Conservation (phyloP, 1,284 basidiomycete genomes). For the Thelephora terrestris region DNA sequence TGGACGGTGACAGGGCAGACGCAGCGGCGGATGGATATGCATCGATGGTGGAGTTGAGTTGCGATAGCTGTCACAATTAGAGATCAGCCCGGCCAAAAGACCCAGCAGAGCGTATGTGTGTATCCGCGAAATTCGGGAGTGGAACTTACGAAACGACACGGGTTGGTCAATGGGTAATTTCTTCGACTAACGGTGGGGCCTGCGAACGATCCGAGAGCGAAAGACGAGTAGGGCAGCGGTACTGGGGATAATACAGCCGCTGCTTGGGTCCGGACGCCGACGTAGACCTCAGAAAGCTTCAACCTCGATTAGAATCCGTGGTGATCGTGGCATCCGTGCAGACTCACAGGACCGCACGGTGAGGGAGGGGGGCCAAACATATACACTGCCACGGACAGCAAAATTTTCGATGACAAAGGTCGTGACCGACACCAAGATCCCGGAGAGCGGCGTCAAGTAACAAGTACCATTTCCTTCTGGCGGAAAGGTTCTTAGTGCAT, state of each 20-base stretch:
- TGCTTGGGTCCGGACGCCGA: conserved; percentile 36
- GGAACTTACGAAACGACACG: conserved; percentile 8
- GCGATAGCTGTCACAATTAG: neutral
- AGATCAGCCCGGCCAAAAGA: neutral
- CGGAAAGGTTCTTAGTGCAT: conserved; percentile 45
- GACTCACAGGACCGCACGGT: conserved; percentile 42
- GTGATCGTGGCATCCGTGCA: conserved; percentile 24
- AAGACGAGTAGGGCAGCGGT: conserved; percentile 22
- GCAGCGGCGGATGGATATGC: conserved; percentile 3
- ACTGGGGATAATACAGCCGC: conserved; percentile 21
- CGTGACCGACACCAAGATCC: conserved; percentile 62
- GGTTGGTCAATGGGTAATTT: neutral
- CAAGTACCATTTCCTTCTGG: conserved; percentile 43
- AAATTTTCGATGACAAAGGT: conserved; percentile 29
- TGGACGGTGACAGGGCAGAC: conserved; percentile 8
- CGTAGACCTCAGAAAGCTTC: conserved; percentile 41
- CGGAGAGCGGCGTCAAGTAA: conserved; percentile 54
- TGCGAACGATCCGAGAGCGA: conserved; percentile 58
- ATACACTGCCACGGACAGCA: conserved; percentile 36
- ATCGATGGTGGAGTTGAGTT: conserved; percentile 10
- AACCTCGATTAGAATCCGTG: neutral
- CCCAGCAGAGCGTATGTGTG: neutral
- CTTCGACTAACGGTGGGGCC: conserved; percentile 39
- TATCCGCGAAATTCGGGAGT: neutral
- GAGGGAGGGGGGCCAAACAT: conserved; percentile 47